Evolutionary conservation across 371 early-diverging fungal genomes (phyloP).

Genomic region (Parasitella parasitica): DNA sequence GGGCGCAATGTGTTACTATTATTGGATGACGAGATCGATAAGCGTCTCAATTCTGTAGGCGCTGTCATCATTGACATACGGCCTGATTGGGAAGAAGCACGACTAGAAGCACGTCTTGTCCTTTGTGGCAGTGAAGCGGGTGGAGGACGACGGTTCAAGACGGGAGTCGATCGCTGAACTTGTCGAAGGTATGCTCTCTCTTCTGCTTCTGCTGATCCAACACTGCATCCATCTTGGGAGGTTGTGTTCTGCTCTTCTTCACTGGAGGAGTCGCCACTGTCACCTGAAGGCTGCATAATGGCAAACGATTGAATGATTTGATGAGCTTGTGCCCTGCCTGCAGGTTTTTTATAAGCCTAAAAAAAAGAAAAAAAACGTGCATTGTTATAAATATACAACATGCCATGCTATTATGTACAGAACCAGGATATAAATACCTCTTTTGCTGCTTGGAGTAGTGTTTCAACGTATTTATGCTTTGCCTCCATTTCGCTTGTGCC

Average conservation of each 20-base stretch:
- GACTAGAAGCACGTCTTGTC: constrained; percentile 20
- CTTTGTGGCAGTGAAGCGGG: background rate
- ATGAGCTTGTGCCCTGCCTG: constrained; percentile 40
- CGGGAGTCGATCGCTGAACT: constrained; percentile 7
- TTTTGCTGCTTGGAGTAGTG: constrained; percentile 24
- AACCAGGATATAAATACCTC: constrained; percentile 17
- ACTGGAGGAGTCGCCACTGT: constrained; percentile 24
- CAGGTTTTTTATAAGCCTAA: constrained; percentile 44
- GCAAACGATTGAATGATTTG: constrained; percentile 48
- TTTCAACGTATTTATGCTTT: constrained; percentile 34
- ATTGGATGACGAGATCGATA: constrained; percentile 11
- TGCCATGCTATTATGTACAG: background rate
- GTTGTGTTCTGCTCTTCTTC: constrained; percentile 14
- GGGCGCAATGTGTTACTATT: background rate
- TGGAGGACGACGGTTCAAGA: background rate
- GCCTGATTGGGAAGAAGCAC: constrained; percentile 28
- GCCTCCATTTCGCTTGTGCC: constrained; percentile 29
- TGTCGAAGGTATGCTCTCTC: constrained; percentile 28
- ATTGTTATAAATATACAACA: background rate
- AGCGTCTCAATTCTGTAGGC: constrained; percentile 16
- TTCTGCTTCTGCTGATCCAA: constrained; percentile 28
- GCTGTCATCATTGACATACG: constrained; percentile 30
- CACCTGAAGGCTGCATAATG: constrained; percentile 26
- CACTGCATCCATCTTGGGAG: background rate
- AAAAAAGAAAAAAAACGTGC: background rate